Base-by-base conservation (phyloP, 2,329 filamentous ascomycete species). In the Xylariaceae sp. region DNA sequence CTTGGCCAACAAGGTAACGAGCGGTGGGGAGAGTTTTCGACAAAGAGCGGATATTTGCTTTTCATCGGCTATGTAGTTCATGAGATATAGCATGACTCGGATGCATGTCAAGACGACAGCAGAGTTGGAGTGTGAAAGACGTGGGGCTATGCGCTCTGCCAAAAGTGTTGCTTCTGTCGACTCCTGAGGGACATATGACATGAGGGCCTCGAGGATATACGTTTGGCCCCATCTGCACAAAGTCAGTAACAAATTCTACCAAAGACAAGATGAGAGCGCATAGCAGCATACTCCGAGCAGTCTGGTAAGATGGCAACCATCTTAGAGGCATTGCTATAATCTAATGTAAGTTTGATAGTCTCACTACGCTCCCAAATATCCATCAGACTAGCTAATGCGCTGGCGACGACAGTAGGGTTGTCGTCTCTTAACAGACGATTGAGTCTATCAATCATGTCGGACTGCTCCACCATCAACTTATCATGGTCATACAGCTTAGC, bases 331-430 rank as follows among this genome's bases (percentile, higher is more conserved):
- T 95, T 98, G 52, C 83, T 82, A 64, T 98, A 97, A 69, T 98
- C 93, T 58, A 98, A 96, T 3, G 93, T 97, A 52, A 98, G 82
- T 65, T 95, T 96, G 67, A 98, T 98, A 47, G 87, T 89, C 67
- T 97, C 92, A 64, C 91, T 97, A 47, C 92, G 80, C 66, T 97
- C 93, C 93, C 93, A 98, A 40, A 98, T 97, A 67, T 98, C 93
- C 81, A 95, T 93, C 60, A 98, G 67, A 27, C 87, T 79, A 21
- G 93, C 92, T 52, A 98, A 70, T 6, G 94, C 91, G 64, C 91
- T 96, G 10, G 93, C 92, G 19, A 98, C 92, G 3, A 98, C 93
- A 0, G 93, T 98, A 0, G 93, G 92, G 61, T 98, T 98, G 65
- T 97, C 92, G 58, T 98, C 93, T 61, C 90, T 82, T 45, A 98